Percentiles rank a stretch among this genome's conserved stretches.
Evolutionary conservation across 306 rosid genomes (phyloP).

Genomic region (Pueraria montana): DNA sequence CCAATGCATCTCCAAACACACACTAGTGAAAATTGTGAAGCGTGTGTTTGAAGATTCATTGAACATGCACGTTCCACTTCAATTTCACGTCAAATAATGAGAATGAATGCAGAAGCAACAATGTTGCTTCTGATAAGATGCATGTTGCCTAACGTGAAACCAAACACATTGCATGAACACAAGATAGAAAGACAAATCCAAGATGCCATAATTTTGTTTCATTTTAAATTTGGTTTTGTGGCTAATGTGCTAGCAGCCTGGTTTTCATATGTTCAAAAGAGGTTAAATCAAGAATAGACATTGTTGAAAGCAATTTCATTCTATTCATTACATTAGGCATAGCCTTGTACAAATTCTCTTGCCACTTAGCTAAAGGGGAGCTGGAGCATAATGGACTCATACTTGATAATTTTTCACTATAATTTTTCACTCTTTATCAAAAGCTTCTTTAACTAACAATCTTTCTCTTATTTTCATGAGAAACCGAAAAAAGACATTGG

Average conservation of each 20-base stretch:
- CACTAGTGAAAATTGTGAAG: too few species aligned
- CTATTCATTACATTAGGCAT: conserved; percentile 37
- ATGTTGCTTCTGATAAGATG: background rate
- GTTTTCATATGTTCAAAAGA: conserved; percentile 12
- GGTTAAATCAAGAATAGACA: conserved; percentile 31
- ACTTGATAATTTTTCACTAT: too few species aligned
- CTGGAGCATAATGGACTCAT: conserved; percentile 39
- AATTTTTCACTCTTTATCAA: conserved; percentile 70
- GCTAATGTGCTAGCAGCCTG: conserved; percentile 23
- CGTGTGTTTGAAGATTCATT: too few species aligned
- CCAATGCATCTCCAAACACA: background rate
- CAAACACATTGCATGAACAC: background rate
- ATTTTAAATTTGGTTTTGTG: conserved; percentile 23
- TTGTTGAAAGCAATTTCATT: conserved; percentile 35
- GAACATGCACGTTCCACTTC: background rate
- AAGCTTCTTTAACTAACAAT: conserved; percentile 78
- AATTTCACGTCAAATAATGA: background rate
- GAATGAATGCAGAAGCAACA: background rate
- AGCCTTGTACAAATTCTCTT: conserved; percentile 29
- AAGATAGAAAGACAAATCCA: background rate
- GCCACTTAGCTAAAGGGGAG: conserved; percentile 40
- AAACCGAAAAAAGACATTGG: conserved; percentile 72
- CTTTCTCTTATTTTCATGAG: conserved; percentile 98
- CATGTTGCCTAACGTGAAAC: background rate
- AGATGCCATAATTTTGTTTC: conserved; percentile 15